phyloP scores from a whole-genome alignment of 164 flowering plant genomes.

The Dillenia turbinata region DNA sequence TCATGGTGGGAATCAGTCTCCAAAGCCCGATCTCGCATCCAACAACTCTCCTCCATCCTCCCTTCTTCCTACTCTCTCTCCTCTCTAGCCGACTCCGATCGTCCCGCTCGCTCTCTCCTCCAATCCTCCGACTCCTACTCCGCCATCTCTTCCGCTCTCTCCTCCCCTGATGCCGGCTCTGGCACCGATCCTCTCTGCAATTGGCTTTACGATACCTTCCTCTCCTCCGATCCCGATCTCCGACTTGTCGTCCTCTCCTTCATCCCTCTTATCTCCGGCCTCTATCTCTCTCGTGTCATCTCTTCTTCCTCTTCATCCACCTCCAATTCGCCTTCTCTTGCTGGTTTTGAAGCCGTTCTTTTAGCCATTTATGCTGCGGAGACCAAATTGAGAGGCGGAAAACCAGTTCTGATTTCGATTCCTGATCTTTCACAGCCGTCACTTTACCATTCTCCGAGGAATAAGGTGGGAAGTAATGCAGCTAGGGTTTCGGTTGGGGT shows the following conservation, averaged over 20 bases:
- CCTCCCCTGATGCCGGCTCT: conserved; percentile 60
- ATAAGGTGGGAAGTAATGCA: conserved; percentile 9
- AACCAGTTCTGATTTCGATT: conserved; percentile 53
- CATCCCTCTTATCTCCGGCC: conserved; percentile 61
- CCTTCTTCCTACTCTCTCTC: conserved; percentile 38
- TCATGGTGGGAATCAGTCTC: conserved; percentile 95
- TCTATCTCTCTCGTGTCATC: conserved; percentile 71
- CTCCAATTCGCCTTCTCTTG: conserved; percentile 33
- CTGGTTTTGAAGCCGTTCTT: conserved; percentile 90
- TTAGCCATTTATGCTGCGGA: conserved; percentile 67
- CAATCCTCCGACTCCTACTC: conserved; percentile 49
- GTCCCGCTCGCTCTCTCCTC: conserved; percentile 85
- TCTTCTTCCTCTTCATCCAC: conserved; percentile 24
- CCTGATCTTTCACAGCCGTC: conserved; percentile 86
- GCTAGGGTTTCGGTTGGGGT: conserved; percentile 38
- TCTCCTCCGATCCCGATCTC: conserved; percentile 73
- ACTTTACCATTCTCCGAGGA: conserved; percentile 68
- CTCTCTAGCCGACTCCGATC: conserved; percentile 82
- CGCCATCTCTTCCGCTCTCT: conserved; percentile 49
- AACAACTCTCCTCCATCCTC: conserved; percentile 56
- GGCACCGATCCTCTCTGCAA: conserved; percentile 86
- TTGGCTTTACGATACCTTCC: conserved; percentile 94
- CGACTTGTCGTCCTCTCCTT: conserved; percentile 81
- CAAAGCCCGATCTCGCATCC: conserved; percentile 77
- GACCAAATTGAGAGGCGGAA: conserved; percentile 62